Evolutionary conservation across 208 protist species (phyloP), one percentile per base, ranked within the genome.

Genomic region (Paratrypanosoma confusum): DNA sequence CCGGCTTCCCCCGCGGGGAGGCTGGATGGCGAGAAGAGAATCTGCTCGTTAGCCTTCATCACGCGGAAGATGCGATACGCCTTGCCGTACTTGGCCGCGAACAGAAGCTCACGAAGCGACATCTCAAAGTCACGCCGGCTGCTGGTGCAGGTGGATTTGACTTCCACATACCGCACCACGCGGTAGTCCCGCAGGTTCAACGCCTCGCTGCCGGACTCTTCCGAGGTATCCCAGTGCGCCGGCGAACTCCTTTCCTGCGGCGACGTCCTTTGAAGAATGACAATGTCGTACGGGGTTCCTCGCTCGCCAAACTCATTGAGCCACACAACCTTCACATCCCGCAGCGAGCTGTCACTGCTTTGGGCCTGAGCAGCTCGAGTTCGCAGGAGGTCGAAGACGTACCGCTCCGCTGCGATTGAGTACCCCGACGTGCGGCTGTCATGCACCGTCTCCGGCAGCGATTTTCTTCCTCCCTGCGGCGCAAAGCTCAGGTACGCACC

Each of bases 281-380:
- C 42, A 53, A 91, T 77, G 36, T 91, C 82, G 41, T 84, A 91
- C 11, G 82, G 82, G 6, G 59, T 59, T 1, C 82, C 82, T 5
- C 39, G 48, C 50, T 91, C 82, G 0, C 39, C 34, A 28, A 62
- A 20, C 29, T 79, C 70, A 45, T 91, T 91, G 21, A 83, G 63
- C 79, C 82, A 91, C 22, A 86, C 44, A 13, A 91, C 78, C 0
- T 63, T 39, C 20, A 86, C 59, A 4, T 31, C 44, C 1, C 41
- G 34, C 23, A 11, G 32, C 41, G 10, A 65, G 33, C 2, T 17
- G 22, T 11, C 53, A 50, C 39, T 68, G 72, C 58, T 85, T 46
- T 22, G 22, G n/a, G n/a, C n/a, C n/a, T n/a, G n/a, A n/a, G n/a
- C n/a, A 10, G 29, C 29, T 10, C 11, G 10, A 34, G 29, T 34